Base-by-base conservation (phyloP, 2,329 filamentous ascomycete genomes). In the Setomelanomma holmii region DNA sequence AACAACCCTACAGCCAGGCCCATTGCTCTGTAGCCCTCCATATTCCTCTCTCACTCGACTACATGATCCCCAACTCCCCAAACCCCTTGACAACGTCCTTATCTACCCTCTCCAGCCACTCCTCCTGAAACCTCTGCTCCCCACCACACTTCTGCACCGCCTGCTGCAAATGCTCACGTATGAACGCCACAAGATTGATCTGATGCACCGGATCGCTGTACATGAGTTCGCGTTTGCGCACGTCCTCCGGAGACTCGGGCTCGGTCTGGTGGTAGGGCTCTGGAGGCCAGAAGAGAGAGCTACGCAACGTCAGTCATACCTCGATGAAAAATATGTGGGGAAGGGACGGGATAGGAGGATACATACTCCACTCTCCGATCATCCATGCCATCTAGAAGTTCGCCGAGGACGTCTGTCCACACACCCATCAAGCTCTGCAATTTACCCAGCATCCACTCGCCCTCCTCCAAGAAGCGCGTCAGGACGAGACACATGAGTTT, bases 51-150 rank as follows among this genome's bases (percentile, higher is more conserved):
- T 30, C 12, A 7, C 7, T 30, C 24, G 24, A 20, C 22, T 30
- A 74, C 72, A 75, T 73, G 5, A 75, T 69, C 0, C 72, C 72
- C 60, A 75, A 39, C 51, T 68, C 68, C 1, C 61, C 62, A 60
- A 92, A 93, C n/a, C 80, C 84, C 10, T 78, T 78, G 55, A 93
- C 63, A 14, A 93, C 83, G 53, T 92, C 86, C 61, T 81, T 82
- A 71, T 95, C 90, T 21, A 95, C 89, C 56, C 92, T 89, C n/a
- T 80, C 80, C 12, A 86, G 75, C 85, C 87, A 93, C 44, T 87
- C 81, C 49, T 84, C 80, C 68, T 87, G 81, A 70, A 95, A 93
- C 3, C 69, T 76, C 43, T 83, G 79, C 62, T 88, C 83, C 0
- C 89, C 89, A 1, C 90, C 90, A 4, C 80, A 80, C 4, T 79